Evolutionary conservation across 148 eudicot genomes (phyloP), one percentile per base, ranked within the genome.

Genomic region (Hydrangea macrophylla): DNA sequence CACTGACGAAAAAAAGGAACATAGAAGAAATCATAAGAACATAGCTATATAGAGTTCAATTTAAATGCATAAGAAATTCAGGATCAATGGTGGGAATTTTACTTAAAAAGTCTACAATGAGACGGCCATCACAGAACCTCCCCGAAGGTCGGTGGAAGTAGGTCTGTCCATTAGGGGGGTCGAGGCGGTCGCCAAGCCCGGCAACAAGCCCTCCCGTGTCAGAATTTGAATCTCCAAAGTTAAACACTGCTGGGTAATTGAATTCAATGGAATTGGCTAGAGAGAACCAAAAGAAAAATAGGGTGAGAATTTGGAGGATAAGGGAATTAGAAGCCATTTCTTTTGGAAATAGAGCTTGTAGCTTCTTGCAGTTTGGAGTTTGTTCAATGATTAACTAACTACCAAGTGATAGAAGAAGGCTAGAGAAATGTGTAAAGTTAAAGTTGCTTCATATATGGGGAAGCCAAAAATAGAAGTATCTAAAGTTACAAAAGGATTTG

Each of bases 191-290:
- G 33, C 80, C 95, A 12, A 83, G 45, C n/a, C 85, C 93, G 1
- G 96, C 89, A 2, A 87, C 82, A 9, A 82, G 91, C 57, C 75
- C 79, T 4, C 99, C 99, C 0, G 97, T 91, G 67, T 94, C 99
- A 5, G 99, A 94, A 80, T 94, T 94, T 1, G 97, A 94, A 65
- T 91, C 99, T 0, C 99, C 99, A 17, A 94, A 94, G 70, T 87
- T 94, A 85, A 94, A 90, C 18, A 88, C 90, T 57, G 97, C 99
- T 10, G 99, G 96, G 73, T 84, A 87, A 58, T 81, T 80, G 79
- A 88, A 91, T 60, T 81, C 85, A 18, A 86, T 80, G 71, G 87
- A 73, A 65, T 23, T 70, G 50, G 78, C 31, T 54, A 30, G 69
- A 60, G 80, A 76, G 22, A 74, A 48, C 15, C 17, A 73, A 22